Base-by-base conservation (phyloP, 192 early-diverging fungal species). In the Obelidium mucronatum region DNA sequence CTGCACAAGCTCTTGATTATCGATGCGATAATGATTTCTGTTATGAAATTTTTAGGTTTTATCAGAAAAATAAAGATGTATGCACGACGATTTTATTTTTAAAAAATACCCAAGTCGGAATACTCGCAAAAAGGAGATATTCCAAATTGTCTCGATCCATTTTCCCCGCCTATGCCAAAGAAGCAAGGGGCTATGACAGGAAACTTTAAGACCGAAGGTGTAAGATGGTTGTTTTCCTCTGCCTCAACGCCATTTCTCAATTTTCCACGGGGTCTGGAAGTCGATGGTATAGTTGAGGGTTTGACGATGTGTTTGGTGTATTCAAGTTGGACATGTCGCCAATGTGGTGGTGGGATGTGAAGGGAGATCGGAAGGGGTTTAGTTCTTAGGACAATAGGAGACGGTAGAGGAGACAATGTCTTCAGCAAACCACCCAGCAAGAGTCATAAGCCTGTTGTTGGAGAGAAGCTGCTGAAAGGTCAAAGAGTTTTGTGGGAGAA, bases 201-300 rank as follows among this genome's bases (percentile, higher is more conserved):
- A 67, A 67, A 67, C 66, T 67, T 67, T 67, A 67, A 67, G 66
- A 52, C 19, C 8, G 66, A n/a, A 30, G 31, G 1, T 51, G 44
- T 42, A 51, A 67, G 66, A 58, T 31, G 26, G 19, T 51, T 31
- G 24, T 42, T 42, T 51, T 42, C 28, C 24, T 51, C 30, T 67
- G 42, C 36, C 66, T 40, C 66, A 48, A 48, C 66, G 66, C 66
- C 66, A 67, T 67, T 67, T 67, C 37, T 48, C 37, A 67, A 67
- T n/a, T 8, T 42, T 67, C 66, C 66, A 67, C 66, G 66, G 66
- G 66, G 34, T 67, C 44, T 51, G 30, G 66, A 67, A 19, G 24
- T 67, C 66, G 37, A 67, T 67, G 66, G 66, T 67, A 67, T 67
- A 67, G 66, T 48, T 22, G 28, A 36, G 2, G 48, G 66, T 24